These are phyloP conservation scores for Dispira parvispora DNA, from an alignment of 192 early-diverging fungal genomes.

Conservation along the genomic window DNA sequence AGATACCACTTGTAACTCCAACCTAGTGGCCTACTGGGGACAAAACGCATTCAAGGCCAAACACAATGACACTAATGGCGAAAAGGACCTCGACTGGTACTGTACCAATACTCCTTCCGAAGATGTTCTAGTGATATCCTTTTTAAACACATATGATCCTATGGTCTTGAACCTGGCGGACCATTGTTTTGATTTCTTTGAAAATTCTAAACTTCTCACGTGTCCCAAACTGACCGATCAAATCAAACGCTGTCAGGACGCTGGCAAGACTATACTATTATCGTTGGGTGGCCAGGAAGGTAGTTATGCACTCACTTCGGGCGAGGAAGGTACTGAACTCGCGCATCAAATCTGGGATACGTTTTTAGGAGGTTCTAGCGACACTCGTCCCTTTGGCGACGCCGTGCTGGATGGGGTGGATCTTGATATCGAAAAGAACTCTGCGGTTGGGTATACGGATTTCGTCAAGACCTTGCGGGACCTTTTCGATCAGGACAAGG, in stretches of 20 bases:
- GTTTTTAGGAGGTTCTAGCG: conserved; percentile 12
- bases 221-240: conserved; percentile 4
- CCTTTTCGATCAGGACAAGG: conserved; percentile 4
- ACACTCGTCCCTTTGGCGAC: conserved; percentile 14
- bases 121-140: conserved; percentile 5
- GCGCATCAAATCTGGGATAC: conserved; percentile 14
- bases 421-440: conserved; percentile 14
- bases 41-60: conserved; percentile 33
- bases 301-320: conserved; percentile 8
- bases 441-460: conserved; percentile 12
- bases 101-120: conserved; percentile 9
- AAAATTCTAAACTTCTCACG: neutral
- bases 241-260: conserved; percentile 1
- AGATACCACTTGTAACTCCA: conserved; percentile 28
- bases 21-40: conserved; percentile 44
- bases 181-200: conserved; percentile 8
- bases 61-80: conserved; percentile 10
- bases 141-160: conserved; percentile 9
- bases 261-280: conserved; percentile 2
- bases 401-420: conserved; percentile 16
- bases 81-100: conserved; percentile 7
- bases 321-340: conserved; percentile 4
- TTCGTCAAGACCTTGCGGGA: conserved; percentile 13
- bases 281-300: conserved; percentile 11
- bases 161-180: conserved; percentile 6